phyloP scores from a whole-genome alignment of 2,329 filamentous ascomycete species.

The Blastomyces gilchristii region DNA sequence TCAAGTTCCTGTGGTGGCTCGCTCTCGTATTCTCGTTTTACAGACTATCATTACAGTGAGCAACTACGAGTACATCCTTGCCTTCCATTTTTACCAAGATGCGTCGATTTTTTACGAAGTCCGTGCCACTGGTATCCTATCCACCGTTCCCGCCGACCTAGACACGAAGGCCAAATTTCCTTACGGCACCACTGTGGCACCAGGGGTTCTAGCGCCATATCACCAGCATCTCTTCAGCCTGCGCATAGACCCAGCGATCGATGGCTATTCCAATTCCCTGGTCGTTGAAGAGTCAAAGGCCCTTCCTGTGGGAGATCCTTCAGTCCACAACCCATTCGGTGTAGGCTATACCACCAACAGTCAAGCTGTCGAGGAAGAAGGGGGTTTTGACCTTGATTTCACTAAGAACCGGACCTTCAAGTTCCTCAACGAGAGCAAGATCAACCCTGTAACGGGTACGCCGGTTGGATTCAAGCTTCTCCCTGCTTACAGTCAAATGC shows the following conservation, averaged over 20 bases:
- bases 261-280: slow-evolving; percentile 45
- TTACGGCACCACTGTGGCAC: slow-evolving; percentile 56
- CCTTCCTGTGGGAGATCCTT: slow-evolving; percentile 43
- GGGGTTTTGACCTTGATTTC: slow-evolving; percentile 38
- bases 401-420: slow-evolving; percentile 44
- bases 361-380: slow-evolving; percentile 38
- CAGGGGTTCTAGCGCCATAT: slow-evolving; percentile 55
- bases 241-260: slow-evolving; percentile 52
- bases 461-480: slow-evolving; percentile 49
- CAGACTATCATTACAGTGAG: slow-evolving; percentile 41
- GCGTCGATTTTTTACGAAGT: slow-evolving; percentile 40
- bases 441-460: slow-evolving; percentile 45
- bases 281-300: slow-evolving; percentile 49
- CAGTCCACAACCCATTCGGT: slow-evolving; percentile 42
- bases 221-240: slow-evolving; percentile 68
- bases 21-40: slow-evolving; percentile 52
- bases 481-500: slow-evolving; percentile 46
- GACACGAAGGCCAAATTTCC: slow-evolving; percentile 43
- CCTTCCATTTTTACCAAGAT: slow-evolving; percentile 35
- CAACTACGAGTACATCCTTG: slow-evolving; percentile 39
- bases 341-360: slow-evolving; percentile 41
- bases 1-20: slow-evolving; percentile 49
- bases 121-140: slow-evolving; percentile 48
- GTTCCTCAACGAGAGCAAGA: slow-evolving; percentile 45
- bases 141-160: slow-evolving; percentile 53